These are phyloP conservation scores for Coemansia sp. DNA, from an alignment of 192 early-diverging fungal genomes.

Conservation along the genomic window DNA sequence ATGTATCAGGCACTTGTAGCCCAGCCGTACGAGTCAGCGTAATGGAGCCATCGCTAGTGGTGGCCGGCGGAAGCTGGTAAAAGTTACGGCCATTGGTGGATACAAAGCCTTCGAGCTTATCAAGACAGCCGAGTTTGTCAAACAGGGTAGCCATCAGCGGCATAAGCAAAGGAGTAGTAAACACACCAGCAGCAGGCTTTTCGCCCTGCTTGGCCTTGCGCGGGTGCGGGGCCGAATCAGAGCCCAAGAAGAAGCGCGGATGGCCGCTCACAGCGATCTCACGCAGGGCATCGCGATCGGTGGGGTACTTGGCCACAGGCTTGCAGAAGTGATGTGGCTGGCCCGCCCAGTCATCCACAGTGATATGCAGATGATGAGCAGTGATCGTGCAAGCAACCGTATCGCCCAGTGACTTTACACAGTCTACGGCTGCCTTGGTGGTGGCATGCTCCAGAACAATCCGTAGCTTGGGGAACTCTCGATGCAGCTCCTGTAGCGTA, in stretches of 20 bases:
- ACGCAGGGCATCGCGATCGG: conserved; percentile 84
- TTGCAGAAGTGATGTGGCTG: conserved; percentile 97
- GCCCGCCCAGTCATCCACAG: conserved; percentile 98
- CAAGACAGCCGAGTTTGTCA: conserved; percentile 80
- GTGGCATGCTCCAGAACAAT: conserved; percentile 98
- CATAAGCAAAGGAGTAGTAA: conserved; percentile 80
- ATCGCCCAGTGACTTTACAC: conserved; percentile 83
- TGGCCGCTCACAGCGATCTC: conserved; percentile 81
- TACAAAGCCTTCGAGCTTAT: conserved; percentile 76
- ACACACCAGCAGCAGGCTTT: conserved; percentile 83
- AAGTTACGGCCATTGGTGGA: conserved; percentile 82
- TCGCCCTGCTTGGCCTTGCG: conserved; percentile 80
- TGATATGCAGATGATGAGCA: conserved; percentile 86
- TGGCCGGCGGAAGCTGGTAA: conserved; percentile 68
- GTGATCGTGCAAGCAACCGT: conserved; percentile 96
- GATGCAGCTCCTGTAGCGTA: conserved; percentile 80
- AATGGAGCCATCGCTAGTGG: conserved; percentile 15
- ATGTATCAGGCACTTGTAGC: conserved; percentile 27
- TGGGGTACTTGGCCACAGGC: conserved; percentile 95
- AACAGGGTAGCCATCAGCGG: conserved; percentile 88
- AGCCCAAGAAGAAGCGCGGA: conserved; percentile 95
- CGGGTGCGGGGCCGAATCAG: conserved; percentile 95
- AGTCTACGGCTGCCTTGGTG: conserved; percentile 87
- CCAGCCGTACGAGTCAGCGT: conserved; percentile 22
- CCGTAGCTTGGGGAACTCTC: conserved; percentile 86